Evolutionary conservation across 2,329 filamentous ascomycete species (phyloP).

Genomic region (Nannizzia gypsea): DNA sequence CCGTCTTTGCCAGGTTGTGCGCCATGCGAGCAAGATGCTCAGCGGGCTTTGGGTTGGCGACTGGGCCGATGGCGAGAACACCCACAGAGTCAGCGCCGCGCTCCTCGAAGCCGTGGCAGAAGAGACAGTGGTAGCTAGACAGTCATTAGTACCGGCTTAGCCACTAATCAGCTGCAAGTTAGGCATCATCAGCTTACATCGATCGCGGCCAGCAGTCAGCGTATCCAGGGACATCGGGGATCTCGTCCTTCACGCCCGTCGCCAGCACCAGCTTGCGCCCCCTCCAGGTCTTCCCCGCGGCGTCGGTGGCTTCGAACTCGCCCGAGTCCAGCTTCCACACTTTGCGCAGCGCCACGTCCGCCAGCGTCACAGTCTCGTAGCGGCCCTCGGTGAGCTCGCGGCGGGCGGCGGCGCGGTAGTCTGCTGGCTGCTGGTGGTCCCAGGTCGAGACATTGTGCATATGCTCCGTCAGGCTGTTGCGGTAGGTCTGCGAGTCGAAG

Average conservation of each 20-base stretch:
- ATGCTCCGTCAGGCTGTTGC: slow-evolving; percentile 33
- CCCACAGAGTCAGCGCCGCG: slow-evolving; percentile 37
- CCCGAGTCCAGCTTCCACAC: slow-evolving; percentile 14
- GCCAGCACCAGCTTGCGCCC: slow-evolving; percentile 47
- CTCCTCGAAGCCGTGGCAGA: slow-evolving; percentile 50
- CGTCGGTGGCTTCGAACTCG: slow-evolving; percentile 33
- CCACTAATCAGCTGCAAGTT: background rate
- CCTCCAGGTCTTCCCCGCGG: slow-evolving; percentile 31
- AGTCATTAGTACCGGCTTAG: background rate
- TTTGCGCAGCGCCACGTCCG: slow-evolving; percentile 8
- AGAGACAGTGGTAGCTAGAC: slow-evolving; percentile 47
- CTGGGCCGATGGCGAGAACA: slow-evolving; percentile 34
- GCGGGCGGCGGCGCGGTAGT: slow-evolving; percentile 24
- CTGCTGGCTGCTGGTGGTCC: slow-evolving; percentile 27
- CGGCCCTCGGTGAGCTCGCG: slow-evolving; percentile 24
- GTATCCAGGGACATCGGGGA: slow-evolving; percentile 44
- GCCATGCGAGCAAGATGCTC: slow-evolving; percentile 37
- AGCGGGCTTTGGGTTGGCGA: slow-evolving; percentile 24
- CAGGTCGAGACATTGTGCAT: slow-evolving; percentile 37
- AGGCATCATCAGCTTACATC: slow-evolving; percentile 29
- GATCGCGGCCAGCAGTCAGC: slow-evolving; percentile 43
- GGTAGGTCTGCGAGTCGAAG: slow-evolving; percentile 35
- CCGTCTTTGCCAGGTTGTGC: slow-evolving; percentile 30
- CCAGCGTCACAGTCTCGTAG: slow-evolving; percentile 26
- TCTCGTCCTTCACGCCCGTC: slow-evolving; percentile 42